These are phyloP conservation scores for Yarrowia galli DNA, from an alignment of 1,139 yeast genomes.

Conservation along the genomic window DNA sequence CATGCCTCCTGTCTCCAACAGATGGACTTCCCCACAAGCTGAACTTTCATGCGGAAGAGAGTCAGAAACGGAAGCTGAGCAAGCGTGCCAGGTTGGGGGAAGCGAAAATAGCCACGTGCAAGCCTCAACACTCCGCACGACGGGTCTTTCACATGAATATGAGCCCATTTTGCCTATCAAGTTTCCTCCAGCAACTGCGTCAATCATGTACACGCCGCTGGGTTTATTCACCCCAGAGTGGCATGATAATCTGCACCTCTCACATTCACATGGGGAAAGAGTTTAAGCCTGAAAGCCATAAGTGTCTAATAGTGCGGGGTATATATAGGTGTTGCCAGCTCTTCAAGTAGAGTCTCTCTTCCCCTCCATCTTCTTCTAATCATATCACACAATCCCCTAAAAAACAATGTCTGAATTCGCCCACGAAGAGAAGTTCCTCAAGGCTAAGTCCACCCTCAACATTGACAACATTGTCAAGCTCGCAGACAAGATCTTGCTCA, in stretches of 20 bases:
- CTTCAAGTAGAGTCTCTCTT: neutral
- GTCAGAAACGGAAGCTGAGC: constrained; percentile 4
- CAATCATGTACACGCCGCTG: constrained; percentile 21
- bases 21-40: constrained; percentile 8
- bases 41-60: constrained; percentile 13
- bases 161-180: constrained; percentile 13
- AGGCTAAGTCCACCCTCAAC: constrained; percentile 21
- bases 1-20: constrained; percentile 27
- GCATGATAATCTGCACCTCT: constrained; percentile 36
- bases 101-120: constrained; percentile 12
- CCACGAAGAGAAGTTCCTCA: constrained; percentile 25
- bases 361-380: neutral
- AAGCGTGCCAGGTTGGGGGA: neutral
- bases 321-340: constrained; percentile 16
- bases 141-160: constrained; percentile 23
- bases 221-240: constrained; percentile 29
- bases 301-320: constrained; percentile 22
- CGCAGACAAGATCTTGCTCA: constrained; percentile 11
- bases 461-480: constrained; percentile 33
- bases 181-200: constrained; percentile 1
- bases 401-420: constrained; percentile 34
- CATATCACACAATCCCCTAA: neutral
- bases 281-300: constrained; percentile 13
- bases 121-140: neutral
- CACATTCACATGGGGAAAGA: constrained; percentile 37